phyloP scores from a whole-genome alignment of 768 basidiomycete species.

The Aureoboletus auriporus region DNA sequence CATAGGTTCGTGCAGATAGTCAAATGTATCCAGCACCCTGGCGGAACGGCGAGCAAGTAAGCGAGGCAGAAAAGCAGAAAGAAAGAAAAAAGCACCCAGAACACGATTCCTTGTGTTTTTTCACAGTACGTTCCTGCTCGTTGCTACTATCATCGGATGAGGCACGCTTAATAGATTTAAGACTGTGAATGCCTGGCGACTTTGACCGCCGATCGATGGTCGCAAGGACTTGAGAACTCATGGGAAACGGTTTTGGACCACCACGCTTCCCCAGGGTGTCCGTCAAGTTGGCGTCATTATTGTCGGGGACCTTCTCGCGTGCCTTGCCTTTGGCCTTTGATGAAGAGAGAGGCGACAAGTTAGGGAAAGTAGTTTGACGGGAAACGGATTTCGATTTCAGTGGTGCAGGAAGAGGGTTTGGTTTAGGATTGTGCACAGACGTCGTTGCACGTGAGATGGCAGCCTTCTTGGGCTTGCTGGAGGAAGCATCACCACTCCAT shows the following conservation, averaged over 20 bases:
- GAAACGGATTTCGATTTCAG: slow-evolving; percentile 6
- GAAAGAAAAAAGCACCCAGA: slow-evolving; percentile 8
- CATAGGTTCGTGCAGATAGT: slow-evolving; percentile 18
- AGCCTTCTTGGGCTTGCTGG: slow-evolving; percentile 11
- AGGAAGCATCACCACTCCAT: slow-evolving; percentile 6
- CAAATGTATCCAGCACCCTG: slow-evolving; percentile 7
- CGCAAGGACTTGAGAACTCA: slow-evolving; percentile 44
- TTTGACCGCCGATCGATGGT: slow-evolving; percentile 33
- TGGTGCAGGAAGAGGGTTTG: slow-evolving; percentile 21
- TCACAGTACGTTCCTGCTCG: slow-evolving; percentile 24
- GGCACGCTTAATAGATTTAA: slow-evolving; percentile 23
- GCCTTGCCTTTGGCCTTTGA: slow-evolving; percentile 17
- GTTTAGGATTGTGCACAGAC: neutral
- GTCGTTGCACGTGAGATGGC: slow-evolving; percentile 8
- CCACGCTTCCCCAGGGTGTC: neutral
- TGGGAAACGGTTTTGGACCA: slow-evolving; percentile 39
- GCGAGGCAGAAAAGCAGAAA: neutral
- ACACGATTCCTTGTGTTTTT: slow-evolving; percentile 31
- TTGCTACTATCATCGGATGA: slow-evolving; percentile 32
- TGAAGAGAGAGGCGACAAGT: slow-evolving; percentile 21
- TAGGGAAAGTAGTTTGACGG: slow-evolving; percentile 17
- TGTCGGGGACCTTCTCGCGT: slow-evolving; percentile 2
- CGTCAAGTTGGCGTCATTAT: neutral
- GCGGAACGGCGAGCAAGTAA: neutral
- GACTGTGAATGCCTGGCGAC: slow-evolving; percentile 10